Percentiles rank a stretch among this genome's conserved stretches.
Evolutionary conservation across 1,139 yeast species (phyloP).

Genomic region (Taphrina wiesneri): DNA sequence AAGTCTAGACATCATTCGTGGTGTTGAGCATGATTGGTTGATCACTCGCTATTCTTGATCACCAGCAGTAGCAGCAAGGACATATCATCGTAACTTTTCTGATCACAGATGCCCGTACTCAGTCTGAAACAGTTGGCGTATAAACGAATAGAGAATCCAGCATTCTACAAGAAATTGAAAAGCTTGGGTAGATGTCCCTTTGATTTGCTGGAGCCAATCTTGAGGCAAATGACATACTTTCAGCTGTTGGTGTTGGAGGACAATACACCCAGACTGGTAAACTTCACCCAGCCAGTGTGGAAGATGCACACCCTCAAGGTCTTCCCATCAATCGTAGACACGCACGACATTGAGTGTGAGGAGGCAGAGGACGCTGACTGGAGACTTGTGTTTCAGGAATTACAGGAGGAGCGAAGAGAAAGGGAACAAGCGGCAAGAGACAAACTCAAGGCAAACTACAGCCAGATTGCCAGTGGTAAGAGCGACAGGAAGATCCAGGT

Average conservation of each 20-base stretch:
- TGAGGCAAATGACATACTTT: constrained; percentile 2
- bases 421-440: constrained; percentile 15
- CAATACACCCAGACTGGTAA: constrained; percentile 7
- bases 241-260: constrained; percentile 10
- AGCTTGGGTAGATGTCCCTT: constrained; percentile 1
- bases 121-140: constrained; percentile 7
- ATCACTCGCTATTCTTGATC: background rate
- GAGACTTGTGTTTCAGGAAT: constrained; percentile 8
- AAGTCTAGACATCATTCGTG: no score
- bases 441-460: constrained; percentile 15
- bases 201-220: background rate
- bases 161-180: background rate
- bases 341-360: constrained; percentile 14
- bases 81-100: background rate
- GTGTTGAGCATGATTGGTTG: background rate
- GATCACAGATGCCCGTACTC: background rate
- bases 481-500: constrained; percentile 15
- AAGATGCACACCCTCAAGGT: constrained; percentile 18
- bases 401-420: constrained; percentile 12
- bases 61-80: background rate
- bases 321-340: constrained; percentile 5
- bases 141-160: background rate
- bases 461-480: constrained; percentile 20
- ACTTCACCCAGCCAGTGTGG: constrained; percentile 12
- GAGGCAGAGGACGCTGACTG: constrained; percentile 14